Percentiles rank a stretch among this genome's conserved stretches.
Conservation (phyloP, 306 rosid species). For the Castanea crenata region DNA sequence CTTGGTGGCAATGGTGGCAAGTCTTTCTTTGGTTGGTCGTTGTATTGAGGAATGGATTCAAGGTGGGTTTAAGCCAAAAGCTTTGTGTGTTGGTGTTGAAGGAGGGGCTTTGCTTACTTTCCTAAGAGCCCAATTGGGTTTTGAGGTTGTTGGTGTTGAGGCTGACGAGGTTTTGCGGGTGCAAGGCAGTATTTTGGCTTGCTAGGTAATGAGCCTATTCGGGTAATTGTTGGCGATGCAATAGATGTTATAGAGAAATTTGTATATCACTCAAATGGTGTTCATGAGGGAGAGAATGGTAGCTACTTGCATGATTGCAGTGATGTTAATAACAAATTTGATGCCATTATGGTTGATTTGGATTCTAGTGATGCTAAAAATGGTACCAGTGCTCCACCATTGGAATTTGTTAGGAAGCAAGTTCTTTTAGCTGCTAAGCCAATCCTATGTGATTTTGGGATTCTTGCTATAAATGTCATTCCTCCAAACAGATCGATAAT, state of each 20-base stretch:
- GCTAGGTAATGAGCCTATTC: constrained; percentile 39
- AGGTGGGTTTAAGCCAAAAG: constrained; percentile 51
- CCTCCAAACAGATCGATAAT: constrained; percentile 37
- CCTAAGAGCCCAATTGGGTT: constrained; percentile 50
- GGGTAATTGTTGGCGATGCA: constrained; percentile 51
- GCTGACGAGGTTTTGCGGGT: constrained; percentile 56
- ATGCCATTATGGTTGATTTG: constrained; percentile 70
- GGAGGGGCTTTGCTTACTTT: constrained; percentile 80
- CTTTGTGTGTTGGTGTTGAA: constrained; percentile 84
- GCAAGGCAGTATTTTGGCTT: constrained; percentile 67
- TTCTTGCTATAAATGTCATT: constrained; percentile 67
- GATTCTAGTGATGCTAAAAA: constrained; percentile 57
- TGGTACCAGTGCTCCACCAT: constrained; percentile 59
- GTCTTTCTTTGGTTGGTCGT: constrained; percentile 46
- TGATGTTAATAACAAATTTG: constrained; percentile 32
- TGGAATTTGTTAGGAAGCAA: constrained; percentile 53
- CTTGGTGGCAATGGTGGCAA: constrained; percentile 78
- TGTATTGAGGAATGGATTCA: constrained; percentile 36
- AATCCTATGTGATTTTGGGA: constrained; percentile 60
- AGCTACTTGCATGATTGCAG: constrained; percentile 8
- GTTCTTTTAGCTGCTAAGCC: constrained; percentile 56
- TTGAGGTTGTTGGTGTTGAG: constrained; percentile 72
- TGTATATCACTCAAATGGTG: constrained; percentile 20
- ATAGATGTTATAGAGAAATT: constrained; percentile 37
- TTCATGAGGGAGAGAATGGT: constrained; percentile 21